Conservation (phyloP, 2,329 filamentous ascomycete species). For the Ceratocystis colombiana region DNA sequence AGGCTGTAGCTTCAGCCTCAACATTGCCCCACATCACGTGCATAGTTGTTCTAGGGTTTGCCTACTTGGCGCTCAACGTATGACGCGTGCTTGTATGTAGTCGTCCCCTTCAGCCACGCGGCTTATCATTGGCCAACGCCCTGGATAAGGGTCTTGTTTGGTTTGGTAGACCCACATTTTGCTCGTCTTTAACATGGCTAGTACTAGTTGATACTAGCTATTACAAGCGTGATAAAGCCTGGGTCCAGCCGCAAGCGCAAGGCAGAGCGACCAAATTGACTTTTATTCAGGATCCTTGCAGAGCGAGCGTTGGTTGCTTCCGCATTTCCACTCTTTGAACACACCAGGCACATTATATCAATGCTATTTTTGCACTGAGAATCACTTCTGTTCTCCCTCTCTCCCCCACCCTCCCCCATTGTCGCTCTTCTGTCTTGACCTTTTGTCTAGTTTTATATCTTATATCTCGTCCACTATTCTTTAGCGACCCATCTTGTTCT, state of each 20-base stretch:
- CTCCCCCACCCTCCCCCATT: neutral
- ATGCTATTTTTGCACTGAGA: neutral
- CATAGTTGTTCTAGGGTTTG: neutral
- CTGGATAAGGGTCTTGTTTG: neutral
- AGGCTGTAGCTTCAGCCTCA: slow-evolving; percentile 28
- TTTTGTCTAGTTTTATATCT: neutral
- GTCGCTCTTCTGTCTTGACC: neutral
- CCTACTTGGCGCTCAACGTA: neutral
- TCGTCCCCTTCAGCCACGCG: slow-evolving; percentile 12
- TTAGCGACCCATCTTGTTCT: neutral
- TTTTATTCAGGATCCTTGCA: slow-evolving; percentile 2
- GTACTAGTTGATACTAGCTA: too few relatives aligned
- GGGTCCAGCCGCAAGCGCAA: slow-evolving; percentile 20
- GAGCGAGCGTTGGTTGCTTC: neutral
- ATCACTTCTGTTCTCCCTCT: neutral
- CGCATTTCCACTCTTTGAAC: neutral
- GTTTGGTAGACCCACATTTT: slow-evolving; percentile 9
- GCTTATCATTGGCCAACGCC: neutral
- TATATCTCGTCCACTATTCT: neutral
- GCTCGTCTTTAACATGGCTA: neutral
- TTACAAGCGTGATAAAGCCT: slow-evolving; percentile 11
- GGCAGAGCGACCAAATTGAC: slow-evolving; percentile 16
- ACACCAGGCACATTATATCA: neutral
- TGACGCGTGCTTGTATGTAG: slow-evolving; percentile 13
- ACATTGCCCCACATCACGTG: neutral